These are phyloP conservation scores for Leishmania martiniquensis DNA, from an alignment of 208 protist genomes.

Conservation along the genomic window DNA sequence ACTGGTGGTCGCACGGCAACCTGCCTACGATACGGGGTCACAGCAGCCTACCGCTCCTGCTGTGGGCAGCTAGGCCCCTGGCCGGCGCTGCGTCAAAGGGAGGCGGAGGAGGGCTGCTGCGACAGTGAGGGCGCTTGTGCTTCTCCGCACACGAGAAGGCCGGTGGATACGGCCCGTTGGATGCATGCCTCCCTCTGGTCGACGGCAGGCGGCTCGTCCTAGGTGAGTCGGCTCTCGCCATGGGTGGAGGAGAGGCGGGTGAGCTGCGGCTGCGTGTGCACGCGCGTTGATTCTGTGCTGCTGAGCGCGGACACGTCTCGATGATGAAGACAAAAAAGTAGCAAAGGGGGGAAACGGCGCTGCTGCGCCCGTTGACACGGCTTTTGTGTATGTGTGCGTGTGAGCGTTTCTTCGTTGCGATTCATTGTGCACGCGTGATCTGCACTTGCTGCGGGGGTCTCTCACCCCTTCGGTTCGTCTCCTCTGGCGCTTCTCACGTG, in stretches of 20 bases:
- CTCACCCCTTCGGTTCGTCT: no score
- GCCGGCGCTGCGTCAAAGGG: background rate
- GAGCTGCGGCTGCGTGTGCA: background rate
- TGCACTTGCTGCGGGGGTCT: no score
- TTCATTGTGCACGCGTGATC: background rate
- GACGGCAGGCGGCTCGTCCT: background rate
- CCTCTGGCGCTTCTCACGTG: no score
- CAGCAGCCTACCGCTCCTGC: background rate
- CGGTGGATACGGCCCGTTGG: no score
- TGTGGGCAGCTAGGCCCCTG: background rate
- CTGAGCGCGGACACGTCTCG: background rate
- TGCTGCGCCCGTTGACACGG: no score
- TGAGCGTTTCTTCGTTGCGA: no score
- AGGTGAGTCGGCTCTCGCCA: no score
- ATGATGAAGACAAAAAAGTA: no score
- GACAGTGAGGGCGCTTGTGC: background rate
- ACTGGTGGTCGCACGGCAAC: background rate
- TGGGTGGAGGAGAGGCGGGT: no score
- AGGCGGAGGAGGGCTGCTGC: background rate
- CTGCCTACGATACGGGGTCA: background rate
- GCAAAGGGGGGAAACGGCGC: background rate
- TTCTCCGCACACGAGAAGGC: background rate
- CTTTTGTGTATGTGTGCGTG: no score
- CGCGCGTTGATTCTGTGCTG: background rate
- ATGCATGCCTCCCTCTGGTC: background rate